phyloP scores from a whole-genome alignment of 1,284 basidiomycete genomes.

The Athelia sp. region DNA sequence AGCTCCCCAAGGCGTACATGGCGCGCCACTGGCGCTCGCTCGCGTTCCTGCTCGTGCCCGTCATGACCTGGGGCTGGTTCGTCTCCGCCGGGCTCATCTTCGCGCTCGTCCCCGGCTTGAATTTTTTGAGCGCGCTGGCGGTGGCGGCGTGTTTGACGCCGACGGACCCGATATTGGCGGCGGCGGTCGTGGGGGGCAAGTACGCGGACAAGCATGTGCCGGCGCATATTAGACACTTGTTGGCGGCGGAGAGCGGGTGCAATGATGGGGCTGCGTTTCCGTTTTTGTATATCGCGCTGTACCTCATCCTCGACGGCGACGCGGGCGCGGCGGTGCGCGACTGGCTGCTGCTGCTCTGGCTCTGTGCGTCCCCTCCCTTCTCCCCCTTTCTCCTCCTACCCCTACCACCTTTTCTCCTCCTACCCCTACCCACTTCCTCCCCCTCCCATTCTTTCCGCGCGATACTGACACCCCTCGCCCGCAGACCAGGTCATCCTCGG shows the following conservation, averaged over 20 bases:
- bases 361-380: too few relatives aligned
- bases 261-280: conserved; percentile 97
- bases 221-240: conserved; percentile 79
- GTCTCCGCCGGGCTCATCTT: conserved; percentile 87
- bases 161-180: conserved; percentile 91
- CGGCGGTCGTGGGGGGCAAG: conserved; percentile 91
- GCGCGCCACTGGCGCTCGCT: conserved; percentile 87
- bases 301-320: conserved; percentile 72
- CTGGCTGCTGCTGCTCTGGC: conserved; percentile 85
- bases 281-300: conserved; percentile 91
- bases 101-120: conserved; percentile 81
- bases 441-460: background rate
- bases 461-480: too few relatives aligned
- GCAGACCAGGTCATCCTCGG: conserved; percentile 83
- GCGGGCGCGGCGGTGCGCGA: conserved; percentile 67
- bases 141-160: conserved; percentile 94
- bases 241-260: conserved; percentile 82
- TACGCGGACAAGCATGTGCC: conserved; percentile 99
- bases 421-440: too few relatives aligned
- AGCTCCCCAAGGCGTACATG: conserved; percentile 84
- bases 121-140: conserved; percentile 83
- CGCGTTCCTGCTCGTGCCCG: conserved; percentile 83
- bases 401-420: too few relatives aligned
- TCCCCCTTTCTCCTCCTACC: too few relatives aligned
- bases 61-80: conserved; percentile 95